Evolutionary conservation across 768 basidiomycete species (phyloP).

Genomic region (Serendipita sp.): DNA sequence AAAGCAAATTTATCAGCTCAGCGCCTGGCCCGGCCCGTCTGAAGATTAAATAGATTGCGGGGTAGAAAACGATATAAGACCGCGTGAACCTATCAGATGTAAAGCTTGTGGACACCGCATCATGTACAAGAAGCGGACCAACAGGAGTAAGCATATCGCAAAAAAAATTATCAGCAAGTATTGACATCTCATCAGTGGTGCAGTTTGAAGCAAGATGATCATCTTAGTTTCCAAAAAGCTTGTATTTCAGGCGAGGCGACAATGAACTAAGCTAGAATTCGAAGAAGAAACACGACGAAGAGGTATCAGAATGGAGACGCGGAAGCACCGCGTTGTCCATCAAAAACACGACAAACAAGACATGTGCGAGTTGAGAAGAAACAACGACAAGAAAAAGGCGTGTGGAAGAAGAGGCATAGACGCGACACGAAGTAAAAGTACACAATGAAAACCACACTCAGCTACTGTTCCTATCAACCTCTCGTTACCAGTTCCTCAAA

Average conservation of each 20-base stretch:
- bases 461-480: not conserved
- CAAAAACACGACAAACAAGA: conserved; percentile 4
- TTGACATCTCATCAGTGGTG: conserved; percentile 35
- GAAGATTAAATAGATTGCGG: conserved; percentile 52
- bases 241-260: not conserved
- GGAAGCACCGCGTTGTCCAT: not conserved
- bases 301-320: not conserved
- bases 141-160: conserved; percentile 49
- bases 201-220: conserved; percentile 66
- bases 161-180: not conserved
- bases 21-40: not conserved
- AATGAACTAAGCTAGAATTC: not conserved
- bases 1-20: not conserved
- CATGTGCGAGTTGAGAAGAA: not conserved
- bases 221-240: not conserved
- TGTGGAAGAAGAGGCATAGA: not conserved
- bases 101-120: conserved; percentile 94
- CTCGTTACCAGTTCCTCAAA: conserved; percentile 1
- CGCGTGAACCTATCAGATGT: conserved; percentile 87
- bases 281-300: not conserved
- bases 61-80: conserved; percentile 77
- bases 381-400: not conserved
- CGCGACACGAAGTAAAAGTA: not conserved
- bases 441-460: too few relatives aligned
- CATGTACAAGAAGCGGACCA: conserved; percentile 96